Evolutionary conservation across 75 land plant genomes (phyloP).

Genomic region (Selaginella moellendorffii): DNA sequence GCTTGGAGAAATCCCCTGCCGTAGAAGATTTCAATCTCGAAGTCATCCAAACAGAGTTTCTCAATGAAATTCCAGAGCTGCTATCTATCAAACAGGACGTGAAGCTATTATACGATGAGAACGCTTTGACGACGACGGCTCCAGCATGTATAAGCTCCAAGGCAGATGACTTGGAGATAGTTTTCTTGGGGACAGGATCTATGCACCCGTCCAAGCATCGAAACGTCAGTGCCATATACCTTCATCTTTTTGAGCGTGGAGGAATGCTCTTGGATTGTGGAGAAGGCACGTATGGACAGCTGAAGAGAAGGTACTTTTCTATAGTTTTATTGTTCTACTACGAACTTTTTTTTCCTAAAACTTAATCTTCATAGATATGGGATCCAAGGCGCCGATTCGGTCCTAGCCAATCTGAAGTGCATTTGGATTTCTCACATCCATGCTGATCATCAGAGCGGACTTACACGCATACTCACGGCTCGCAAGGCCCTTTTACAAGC

Average conservation of each 20-base stretch:
- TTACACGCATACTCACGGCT: slow-evolving; percentile 70
- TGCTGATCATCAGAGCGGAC: slow-evolving; percentile 97
- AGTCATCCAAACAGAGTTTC: slow-evolving; percentile 35
- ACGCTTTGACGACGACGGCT: slow-evolving; percentile 3
- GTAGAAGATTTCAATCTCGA: slow-evolving; percentile 24
- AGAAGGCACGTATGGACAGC: slow-evolving; percentile 89
- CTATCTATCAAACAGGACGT: slow-evolving; percentile 36
- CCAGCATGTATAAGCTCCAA: slow-evolving; percentile 61
- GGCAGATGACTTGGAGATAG: slow-evolving; percentile 83
- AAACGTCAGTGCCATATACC: slow-evolving; percentile 74
- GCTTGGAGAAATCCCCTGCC: slow-evolving; percentile 54
- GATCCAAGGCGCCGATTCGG: slow-evolving; percentile 59
- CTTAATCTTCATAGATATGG: slow-evolving; percentile 68
- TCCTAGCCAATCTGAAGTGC: slow-evolving; percentile 43
- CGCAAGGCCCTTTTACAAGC: slow-evolving; percentile 40
- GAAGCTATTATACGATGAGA: slow-evolving; percentile 33
- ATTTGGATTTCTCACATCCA: slow-evolving; percentile 99
- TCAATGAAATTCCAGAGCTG: slow-evolving; percentile 60
- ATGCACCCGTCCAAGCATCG: slow-evolving; percentile 95
- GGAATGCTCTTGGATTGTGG: slow-evolving; percentile 91
- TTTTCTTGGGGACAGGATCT: slow-evolving; percentile 92
- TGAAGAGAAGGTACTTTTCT: slow-evolving; percentile 66
- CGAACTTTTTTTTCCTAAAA: too few relatives aligned
- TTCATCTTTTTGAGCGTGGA: slow-evolving; percentile 86
- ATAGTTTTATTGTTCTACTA: too few relatives aligned